Conservation (phyloP, 2,329 filamentous ascomycete genomes). For the Aspergillus sp. region DNA sequence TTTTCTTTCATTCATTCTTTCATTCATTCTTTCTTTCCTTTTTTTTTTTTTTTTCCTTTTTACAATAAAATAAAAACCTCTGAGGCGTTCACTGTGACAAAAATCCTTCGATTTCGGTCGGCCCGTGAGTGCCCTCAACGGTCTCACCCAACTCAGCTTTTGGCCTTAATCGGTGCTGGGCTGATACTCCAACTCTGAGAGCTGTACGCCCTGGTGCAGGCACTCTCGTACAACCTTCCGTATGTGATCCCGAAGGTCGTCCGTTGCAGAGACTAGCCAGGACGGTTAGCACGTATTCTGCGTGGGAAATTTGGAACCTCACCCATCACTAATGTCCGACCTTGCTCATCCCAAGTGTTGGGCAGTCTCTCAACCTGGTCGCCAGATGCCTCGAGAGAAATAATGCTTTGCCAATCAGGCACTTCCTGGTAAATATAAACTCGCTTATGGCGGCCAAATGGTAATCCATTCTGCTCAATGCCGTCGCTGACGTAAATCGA, state of each 20-base stretch:
- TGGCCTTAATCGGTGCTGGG: slow-evolving; percentile 4
- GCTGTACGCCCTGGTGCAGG: slow-evolving; percentile 18
- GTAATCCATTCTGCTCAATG: slow-evolving; percentile 15
- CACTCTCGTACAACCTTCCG: slow-evolving; percentile 16
- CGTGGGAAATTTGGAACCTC: slow-evolving; percentile 4
- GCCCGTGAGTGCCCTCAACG: background rate
- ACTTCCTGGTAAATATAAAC: slow-evolving; percentile 22
- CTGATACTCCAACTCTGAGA: slow-evolving; percentile 23
- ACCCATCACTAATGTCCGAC: slow-evolving; percentile 21
- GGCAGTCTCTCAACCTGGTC: slow-evolving; percentile 22
- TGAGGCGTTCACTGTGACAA: background rate
- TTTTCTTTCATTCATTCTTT: too few species aligned
- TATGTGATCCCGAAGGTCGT: slow-evolving; percentile 17
- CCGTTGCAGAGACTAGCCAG: slow-evolving; percentile 17
- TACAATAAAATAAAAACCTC: too few species aligned
- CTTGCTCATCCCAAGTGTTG: slow-evolving; percentile 21
- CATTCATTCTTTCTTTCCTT: too few species aligned
- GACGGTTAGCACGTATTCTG: slow-evolving; percentile 11
- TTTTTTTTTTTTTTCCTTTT: too few species aligned
- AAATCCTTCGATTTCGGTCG: too few species aligned
- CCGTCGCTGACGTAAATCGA: slow-evolving; percentile 25
- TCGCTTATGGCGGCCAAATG: slow-evolving; percentile 21
- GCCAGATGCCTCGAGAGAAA: slow-evolving; percentile 22
- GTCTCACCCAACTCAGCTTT: background rate
- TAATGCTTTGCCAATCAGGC: slow-evolving; percentile 22